Percentiles rank a stretch among this genome's conserved stretches.
phyloP scores from a whole-genome alignment of 1,284 basidiomycete genomes.

The Ganoderma meredithae region DNA sequence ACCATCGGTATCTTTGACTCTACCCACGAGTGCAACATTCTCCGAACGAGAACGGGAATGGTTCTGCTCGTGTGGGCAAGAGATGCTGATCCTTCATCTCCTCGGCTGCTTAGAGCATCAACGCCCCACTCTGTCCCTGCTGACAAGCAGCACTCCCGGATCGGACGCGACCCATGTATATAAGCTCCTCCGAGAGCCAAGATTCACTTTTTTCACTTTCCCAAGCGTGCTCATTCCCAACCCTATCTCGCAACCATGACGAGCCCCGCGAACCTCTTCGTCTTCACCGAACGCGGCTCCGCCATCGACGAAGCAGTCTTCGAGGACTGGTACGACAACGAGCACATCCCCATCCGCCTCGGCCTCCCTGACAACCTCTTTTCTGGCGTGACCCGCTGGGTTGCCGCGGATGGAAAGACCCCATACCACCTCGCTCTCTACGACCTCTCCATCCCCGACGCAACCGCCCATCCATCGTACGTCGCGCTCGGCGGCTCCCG shows the following conservation, averaged over 20 bases:
- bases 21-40: not conserved
- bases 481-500: constrained; percentile 57
- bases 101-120: not conserved
- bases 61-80: not conserved
- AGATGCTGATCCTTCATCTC: not conserved
- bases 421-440: constrained; percentile 64
- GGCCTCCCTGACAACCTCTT: constrained; percentile 54
- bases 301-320: constrained; percentile 9
- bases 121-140: not conserved
- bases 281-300: constrained; percentile 10
- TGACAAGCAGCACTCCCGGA: not conserved
- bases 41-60: not conserved
- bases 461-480: constrained; percentile 56
- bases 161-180: not conserved
- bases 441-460: constrained; percentile 56
- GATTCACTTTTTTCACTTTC: not conserved
- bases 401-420: constrained; percentile 48
- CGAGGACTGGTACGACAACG: constrained; percentile 14
- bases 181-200: not conserved
- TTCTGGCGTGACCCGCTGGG: constrained; percentile 58
- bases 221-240: too few relatives aligned
- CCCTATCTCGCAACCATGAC: not conserved
- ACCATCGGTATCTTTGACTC: not conserved
- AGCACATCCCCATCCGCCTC: constrained; percentile 47
- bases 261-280: constrained; percentile 10